Evolutionary conservation across 805 yeast species (phyloP), one percentile per base, ranked within the genome.

Genomic region (Komagataella populi): DNA sequence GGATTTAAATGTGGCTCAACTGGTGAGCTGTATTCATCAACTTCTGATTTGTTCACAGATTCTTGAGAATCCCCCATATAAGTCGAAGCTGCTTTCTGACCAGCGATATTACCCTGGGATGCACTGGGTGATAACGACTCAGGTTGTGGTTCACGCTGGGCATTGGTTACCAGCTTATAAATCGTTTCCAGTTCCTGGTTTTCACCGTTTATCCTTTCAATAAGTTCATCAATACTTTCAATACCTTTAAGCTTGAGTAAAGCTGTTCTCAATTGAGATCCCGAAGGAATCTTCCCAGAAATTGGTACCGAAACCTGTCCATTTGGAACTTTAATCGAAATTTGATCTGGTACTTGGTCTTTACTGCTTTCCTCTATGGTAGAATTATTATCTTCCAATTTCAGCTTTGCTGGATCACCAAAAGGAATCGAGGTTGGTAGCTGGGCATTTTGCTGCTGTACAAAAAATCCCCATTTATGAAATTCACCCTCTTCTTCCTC

Each of bases 401-500:
- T 30, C 49, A 18, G 14, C 36, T 36, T 56, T 55, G 30, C 55
- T 50, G 48, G 23, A n/a, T 58, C 61, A 46, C 54, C 55, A 17
- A 44, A 17, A 7, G 50, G 46, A 30, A 10, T 6, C 10, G 50
- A 48, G 17, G 23, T 22, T 4, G 68, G 65, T 57, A 64, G 55
- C 3, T 62, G 53, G 23, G 63, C 59, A 50, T 63, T 61, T 54
- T 83, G 78, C 60, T 80, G 87, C 61, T 82, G 85, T 56, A 87
- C 81, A 59, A 80, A 86, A 60, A 81, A 79, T 17, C 95, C 95
- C 81, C 88, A 81, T 67, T 84, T 81, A 64, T 87, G 96, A 56
- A 88, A 75, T 60, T 86, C 95, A 59, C 96, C 97, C 70, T 89
- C 97, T 63, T 89, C 97, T 54, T 81, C 82, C 62, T 88, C 96